Conservation (phyloP, 1,139 yeast genomes). For the Kodamaea ohmeri region DNA sequence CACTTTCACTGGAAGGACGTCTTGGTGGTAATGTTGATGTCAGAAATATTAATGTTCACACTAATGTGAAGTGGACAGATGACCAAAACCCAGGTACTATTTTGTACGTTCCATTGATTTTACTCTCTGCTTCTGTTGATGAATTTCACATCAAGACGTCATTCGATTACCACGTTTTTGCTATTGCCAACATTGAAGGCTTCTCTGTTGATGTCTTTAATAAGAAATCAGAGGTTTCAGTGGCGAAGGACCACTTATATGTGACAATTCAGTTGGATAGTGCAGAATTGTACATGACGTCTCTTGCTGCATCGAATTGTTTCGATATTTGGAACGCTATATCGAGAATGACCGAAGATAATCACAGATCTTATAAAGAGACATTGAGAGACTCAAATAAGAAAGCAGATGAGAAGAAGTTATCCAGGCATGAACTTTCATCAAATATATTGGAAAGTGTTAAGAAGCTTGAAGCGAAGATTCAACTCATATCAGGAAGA, state of each 20-base stretch:
- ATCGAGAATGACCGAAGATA: constrained; percentile 70
- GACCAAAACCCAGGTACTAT: constrained; percentile 31
- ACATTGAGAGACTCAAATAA: constrained; percentile 56
- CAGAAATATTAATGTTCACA: constrained; percentile 50
- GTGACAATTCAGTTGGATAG: constrained; percentile 56
- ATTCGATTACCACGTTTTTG: constrained; percentile 82
- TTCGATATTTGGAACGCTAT: constrained; percentile 75
- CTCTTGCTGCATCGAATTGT: constrained; percentile 79
- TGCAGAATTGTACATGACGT: constrained; percentile 66
- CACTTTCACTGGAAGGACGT: constrained; percentile 66
- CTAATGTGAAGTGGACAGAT: constrained; percentile 70
- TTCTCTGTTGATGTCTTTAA: constrained; percentile 63
- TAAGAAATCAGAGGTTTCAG: constrained; percentile 50
- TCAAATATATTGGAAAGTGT: constrained; percentile 38
- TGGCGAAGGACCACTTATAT: constrained; percentile 59
- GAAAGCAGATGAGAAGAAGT: constrained; percentile 14
- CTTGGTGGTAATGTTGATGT: constrained; percentile 66
- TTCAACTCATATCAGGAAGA: constrained; percentile 57
- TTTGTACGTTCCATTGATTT: constrained; percentile 64
- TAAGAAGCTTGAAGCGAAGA: constrained; percentile 52
- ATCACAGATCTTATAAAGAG: constrained; percentile 67
- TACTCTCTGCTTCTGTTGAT: constrained; percentile 57
- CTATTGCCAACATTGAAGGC: constrained; percentile 53
- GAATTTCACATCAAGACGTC: constrained; percentile 59
- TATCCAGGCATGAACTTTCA: constrained; percentile 13